Conservation (phyloP, 2,329 filamentous ascomycete species). For the Metarhizium album region DNA sequence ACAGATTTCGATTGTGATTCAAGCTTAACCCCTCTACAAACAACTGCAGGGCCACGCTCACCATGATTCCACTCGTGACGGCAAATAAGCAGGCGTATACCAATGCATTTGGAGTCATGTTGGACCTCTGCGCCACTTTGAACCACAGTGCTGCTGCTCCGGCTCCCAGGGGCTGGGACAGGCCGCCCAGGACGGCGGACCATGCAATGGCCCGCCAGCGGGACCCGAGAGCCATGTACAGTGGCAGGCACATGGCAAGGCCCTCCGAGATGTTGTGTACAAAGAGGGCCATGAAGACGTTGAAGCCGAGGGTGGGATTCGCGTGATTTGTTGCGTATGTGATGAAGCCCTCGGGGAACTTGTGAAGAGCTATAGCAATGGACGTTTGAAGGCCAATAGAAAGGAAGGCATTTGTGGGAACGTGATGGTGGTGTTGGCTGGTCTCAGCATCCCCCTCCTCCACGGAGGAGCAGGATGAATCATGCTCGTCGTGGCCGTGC, state of each 20-base stretch:
- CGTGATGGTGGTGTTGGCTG: slow-evolving; percentile 77
- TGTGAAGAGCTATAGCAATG: slow-evolving; percentile 90
- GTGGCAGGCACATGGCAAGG: slow-evolving; percentile 82
- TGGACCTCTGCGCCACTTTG: slow-evolving; percentile 47
- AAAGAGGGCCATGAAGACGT: slow-evolving; percentile 89
- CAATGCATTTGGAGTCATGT: slow-evolving; percentile 40
- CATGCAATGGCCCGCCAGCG: slow-evolving; percentile 74
- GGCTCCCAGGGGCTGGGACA: slow-evolving; percentile 80
- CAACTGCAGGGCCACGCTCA: slow-evolving; percentile 79
- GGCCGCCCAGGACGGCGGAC: slow-evolving; percentile 72
- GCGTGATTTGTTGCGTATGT: slow-evolving; percentile 97
- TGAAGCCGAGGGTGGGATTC: slow-evolving; percentile 76
- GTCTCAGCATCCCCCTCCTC: slow-evolving; percentile 34
- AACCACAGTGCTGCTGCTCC: slow-evolving; percentile 81
- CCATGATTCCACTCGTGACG: slow-evolving; percentile 87
- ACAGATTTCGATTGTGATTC: slow-evolving; percentile 67
- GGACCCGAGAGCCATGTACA: slow-evolving; percentile 82
- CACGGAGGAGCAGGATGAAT: slow-evolving; percentile 16
- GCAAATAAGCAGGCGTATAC: slow-evolving; percentile 78
- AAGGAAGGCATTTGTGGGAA: slow-evolving; percentile 85
- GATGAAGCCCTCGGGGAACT: slow-evolving; percentile 79
- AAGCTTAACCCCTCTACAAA: slow-evolving; percentile 78
- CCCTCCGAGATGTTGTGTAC: slow-evolving; percentile 98
- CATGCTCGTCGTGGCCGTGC: slow-evolving; percentile 12
- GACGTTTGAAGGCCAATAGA: slow-evolving; percentile 94